Evolutionary conservation across 129 eudicot genomes (phyloP).

Genomic region (Flaveria brownii): DNA sequence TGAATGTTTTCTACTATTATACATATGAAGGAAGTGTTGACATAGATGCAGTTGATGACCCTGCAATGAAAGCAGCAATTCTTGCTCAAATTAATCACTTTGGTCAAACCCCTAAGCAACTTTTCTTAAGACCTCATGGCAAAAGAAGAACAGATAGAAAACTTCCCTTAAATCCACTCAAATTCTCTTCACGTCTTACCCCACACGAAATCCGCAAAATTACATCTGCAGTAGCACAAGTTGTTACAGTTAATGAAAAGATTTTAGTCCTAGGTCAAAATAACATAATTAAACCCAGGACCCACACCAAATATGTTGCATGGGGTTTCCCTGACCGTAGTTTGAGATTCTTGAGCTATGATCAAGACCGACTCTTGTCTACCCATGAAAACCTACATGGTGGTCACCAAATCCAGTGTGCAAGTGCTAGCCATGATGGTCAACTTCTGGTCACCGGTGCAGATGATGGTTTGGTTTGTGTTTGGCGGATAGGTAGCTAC

Average conservation of each 20-base stretch:
- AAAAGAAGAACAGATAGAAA: constrained; percentile 67
- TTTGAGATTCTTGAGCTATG: constrained; percentile 68
- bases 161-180: constrained; percentile 64
- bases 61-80: constrained; percentile 96
- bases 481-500: constrained; percentile 68
- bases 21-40: constrained; percentile 97
- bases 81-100: constrained; percentile 97
- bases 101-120: constrained; percentile 93
- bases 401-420: constrained; percentile 82
- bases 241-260: constrained; percentile 61
- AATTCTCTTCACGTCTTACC: constrained; percentile 52
- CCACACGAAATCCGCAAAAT: constrained; percentile 68
- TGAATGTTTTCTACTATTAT: constrained; percentile 88
- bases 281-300: constrained; percentile 75
- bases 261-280: constrained; percentile 62
- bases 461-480: constrained; percentile 77
- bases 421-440: constrained; percentile 81
- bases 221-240: constrained; percentile 62
- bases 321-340: constrained; percentile 98
- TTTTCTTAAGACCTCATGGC: constrained; percentile 77
- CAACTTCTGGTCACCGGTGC: constrained; percentile 78
- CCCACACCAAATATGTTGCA: constrained; percentile 72
- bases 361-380: constrained; percentile 78
- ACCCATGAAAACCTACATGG: constrained; percentile 98
- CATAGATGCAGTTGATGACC: constrained; percentile 86